Percentiles rank a stretch among this genome's conserved stretches.
Conservation (phyloP, 169 alveolate genomes). For the Amoebophrya sp. region DNA sequence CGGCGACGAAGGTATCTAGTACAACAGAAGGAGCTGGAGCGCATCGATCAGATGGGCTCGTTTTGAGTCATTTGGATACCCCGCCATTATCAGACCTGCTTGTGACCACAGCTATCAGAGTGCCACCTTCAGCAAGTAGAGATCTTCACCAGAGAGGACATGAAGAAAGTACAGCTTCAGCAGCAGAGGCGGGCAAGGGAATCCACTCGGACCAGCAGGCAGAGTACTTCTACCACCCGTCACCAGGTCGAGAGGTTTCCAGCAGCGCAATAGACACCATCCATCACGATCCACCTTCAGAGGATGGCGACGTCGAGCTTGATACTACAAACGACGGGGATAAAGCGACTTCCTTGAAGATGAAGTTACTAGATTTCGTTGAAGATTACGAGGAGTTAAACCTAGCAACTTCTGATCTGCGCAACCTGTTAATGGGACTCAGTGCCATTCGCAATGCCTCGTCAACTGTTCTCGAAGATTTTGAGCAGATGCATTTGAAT, state of each 20-base stretch:
- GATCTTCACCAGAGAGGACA: too few relatives aligned
- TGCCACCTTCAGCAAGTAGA: too few relatives aligned
- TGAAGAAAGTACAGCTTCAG: too few relatives aligned
- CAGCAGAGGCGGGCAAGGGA: neutral
- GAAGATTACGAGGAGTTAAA: neutral
- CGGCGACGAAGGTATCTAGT: too few relatives aligned
- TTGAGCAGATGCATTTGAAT: neutral
- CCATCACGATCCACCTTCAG: neutral
- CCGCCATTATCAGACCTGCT: too few relatives aligned
- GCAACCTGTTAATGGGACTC: neutral
- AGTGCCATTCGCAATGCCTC: neutral
- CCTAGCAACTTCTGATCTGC: neutral
- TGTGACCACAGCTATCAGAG: too few relatives aligned
- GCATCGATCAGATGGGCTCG: too few relatives aligned
- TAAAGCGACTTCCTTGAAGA: neutral
- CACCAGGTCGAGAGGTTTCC: neutral
- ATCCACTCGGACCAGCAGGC: too few relatives aligned
- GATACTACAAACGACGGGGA: neutral
- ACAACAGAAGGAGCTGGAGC: too few relatives aligned
- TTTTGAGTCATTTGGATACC: too few relatives aligned
- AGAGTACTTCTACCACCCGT: too few relatives aligned
- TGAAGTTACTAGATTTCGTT: neutral
- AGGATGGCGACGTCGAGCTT: neutral
- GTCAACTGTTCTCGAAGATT: neutral
- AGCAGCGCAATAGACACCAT: neutral